Evolutionary conservation across 1,284 basidiomycete genomes (phyloP).

Genomic region (Cutaneotrichosporon curvatum): DNA sequence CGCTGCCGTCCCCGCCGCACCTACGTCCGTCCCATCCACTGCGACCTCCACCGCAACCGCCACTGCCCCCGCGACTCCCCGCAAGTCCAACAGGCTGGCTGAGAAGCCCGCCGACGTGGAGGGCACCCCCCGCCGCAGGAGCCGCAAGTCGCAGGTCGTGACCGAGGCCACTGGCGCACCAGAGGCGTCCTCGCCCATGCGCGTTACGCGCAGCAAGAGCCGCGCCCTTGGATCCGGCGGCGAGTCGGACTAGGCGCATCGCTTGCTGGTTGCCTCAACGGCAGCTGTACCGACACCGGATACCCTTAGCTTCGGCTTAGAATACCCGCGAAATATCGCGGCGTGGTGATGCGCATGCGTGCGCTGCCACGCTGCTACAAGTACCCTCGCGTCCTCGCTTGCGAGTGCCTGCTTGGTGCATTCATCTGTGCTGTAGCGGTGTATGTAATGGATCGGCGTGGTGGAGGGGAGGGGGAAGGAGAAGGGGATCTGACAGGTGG

Average conservation of each 20-base stretch:
- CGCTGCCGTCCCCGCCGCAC: not conserved
- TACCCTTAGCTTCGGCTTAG: not conserved
- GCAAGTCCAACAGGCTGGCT: conserved; percentile 14
- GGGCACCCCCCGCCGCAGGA: conserved; percentile 13
- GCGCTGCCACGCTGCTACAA: no score
- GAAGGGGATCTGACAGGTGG: no score
- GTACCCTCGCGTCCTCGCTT: no score
- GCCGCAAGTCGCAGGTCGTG: conserved; percentile 7
- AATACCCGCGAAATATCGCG: no score
- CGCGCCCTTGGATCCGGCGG: conserved; percentile 33
- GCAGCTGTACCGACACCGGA: conserved; percentile 2
- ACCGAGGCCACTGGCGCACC: conserved; percentile 4
- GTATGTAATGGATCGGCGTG: conserved; percentile 4
- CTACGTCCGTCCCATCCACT: conserved; percentile 5
- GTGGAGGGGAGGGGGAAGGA: not conserved
- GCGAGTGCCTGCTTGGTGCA: conserved; percentile 3
- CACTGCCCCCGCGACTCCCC: conserved; percentile 16
- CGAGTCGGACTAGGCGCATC: conserved; percentile 13
- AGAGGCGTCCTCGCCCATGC: conserved; percentile 24
- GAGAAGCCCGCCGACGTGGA: conserved; percentile 4
- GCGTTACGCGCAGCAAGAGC: conserved; percentile 42
- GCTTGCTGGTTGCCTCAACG: conserved; percentile 14
- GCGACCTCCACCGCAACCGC: conserved; percentile 12
- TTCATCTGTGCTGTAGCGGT: conserved; percentile 16
- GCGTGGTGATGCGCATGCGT: no score